Evolutionary conservation across 495 filamentous ascomycete species (phyloP).

Genomic region (Trichoderma parareesei): DNA sequence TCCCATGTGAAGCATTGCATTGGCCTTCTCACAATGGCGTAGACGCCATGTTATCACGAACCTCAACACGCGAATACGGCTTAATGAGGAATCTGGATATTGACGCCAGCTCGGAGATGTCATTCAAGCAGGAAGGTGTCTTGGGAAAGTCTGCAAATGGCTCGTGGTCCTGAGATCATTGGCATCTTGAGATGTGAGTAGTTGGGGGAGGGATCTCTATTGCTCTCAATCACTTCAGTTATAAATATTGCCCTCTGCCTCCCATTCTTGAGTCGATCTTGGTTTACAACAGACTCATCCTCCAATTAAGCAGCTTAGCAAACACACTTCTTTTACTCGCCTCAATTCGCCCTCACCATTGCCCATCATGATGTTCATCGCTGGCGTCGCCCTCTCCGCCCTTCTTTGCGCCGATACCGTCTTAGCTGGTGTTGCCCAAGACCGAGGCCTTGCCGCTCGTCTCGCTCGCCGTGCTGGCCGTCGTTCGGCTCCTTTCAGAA

Average conservation of each 20-base stretch:
- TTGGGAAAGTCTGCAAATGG: neutral
- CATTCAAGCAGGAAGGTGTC: neutral
- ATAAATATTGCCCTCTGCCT: neutral
- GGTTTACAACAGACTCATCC: neutral
- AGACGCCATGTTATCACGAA: neutral
- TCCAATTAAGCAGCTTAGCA: no score
- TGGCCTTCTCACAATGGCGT: no score
- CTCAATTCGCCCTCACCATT: neutral
- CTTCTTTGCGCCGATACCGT: conserved; percentile 10
- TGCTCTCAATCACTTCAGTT: neutral
- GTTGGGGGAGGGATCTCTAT: neutral
- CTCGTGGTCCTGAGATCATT: no score
- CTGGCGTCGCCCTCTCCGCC: neutral
- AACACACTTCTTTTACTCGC: no score
- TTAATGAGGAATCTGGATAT: neutral
- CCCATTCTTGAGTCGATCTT: neutral
- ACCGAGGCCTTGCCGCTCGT: conserved; percentile 1
- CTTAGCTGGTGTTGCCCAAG: neutral
- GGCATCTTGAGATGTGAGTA: no score
- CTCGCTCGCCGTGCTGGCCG: conserved; percentile 8
- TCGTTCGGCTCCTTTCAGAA: neutral
- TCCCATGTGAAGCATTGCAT: neutral
- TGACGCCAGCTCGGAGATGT: neutral
- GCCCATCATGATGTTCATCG: conserved; percentile 2
- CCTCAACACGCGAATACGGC: neutral